Evolutionary conservation across 371 early-diverging fungal genomes (phyloP).

Genomic region (Lichtheimia hyalospora): DNA sequence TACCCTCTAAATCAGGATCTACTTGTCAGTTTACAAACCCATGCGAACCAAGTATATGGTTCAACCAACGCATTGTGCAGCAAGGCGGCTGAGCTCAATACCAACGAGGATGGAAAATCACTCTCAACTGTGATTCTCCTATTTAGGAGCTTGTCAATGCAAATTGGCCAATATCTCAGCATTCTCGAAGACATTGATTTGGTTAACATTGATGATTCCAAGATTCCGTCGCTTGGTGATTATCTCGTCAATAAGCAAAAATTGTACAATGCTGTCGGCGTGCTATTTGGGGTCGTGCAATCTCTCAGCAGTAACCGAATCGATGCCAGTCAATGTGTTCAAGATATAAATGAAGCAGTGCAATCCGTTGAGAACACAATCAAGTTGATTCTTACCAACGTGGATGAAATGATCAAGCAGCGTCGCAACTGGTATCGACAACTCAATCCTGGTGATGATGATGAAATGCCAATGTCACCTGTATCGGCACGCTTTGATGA

Average conservation of each 20-base stretch:
- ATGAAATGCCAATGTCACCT: conserved; percentile 4
- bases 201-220: conserved; percentile 20
- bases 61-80: conserved; percentile 23
- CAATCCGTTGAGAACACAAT: conserved; percentile 42
- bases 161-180: conserved; percentile 39
- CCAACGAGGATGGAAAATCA: conserved; percentile 23
- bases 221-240: conserved; percentile 49
- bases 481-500: neutral
- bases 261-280: conserved; percentile 68
- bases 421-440: conserved; percentile 34
- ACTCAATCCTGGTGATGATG: neutral
- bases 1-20: conserved; percentile 39
- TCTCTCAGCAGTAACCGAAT: conserved; percentile 50
- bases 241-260: conserved; percentile 67
- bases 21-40: conserved; percentile 31
- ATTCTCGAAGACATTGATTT: conserved; percentile 41
- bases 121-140: conserved; percentile 27
- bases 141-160: conserved; percentile 50
- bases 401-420: conserved; percentile 42
- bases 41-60: conserved; percentile 34
- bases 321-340: conserved; percentile 25
- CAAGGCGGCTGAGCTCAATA: conserved; percentile 8
- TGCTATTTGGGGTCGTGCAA: conserved; percentile 66
- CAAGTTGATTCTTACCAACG: conserved; percentile 28
- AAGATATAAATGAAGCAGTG: conserved; percentile 41